Conservation (phyloP, 495 filamentous ascomycete genomes). For the Alectoria sarmentosa region DNA sequence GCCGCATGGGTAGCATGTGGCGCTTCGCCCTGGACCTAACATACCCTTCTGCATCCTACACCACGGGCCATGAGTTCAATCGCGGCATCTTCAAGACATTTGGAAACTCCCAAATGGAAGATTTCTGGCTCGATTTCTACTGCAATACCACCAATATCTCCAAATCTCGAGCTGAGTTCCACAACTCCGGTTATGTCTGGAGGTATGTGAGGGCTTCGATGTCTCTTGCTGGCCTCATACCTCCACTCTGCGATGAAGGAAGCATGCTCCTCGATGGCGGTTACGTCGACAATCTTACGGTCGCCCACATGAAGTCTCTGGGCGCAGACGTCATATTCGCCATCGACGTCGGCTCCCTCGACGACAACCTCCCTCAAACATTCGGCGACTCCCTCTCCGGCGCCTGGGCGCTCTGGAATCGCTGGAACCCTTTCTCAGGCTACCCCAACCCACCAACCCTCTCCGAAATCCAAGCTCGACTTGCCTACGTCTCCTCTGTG, state of each 20-base stretch:
- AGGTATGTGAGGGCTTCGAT: constrained; percentile 93
- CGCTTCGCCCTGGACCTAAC: constrained; percentile 92
- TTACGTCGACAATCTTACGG: constrained; percentile 95
- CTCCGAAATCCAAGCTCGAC: constrained; percentile 87
- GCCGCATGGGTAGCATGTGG: constrained; percentile 97
- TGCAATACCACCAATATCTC: constrained; percentile 98
- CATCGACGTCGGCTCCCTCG: constrained; percentile 84
- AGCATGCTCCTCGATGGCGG: constrained; percentile 94
- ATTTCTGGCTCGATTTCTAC: constrained; percentile 98
- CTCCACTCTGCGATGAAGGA: constrained; percentile 92
- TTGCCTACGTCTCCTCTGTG: constrained; percentile 89
- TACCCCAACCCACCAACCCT: constrained; percentile 88
- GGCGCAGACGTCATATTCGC: constrained; percentile 93
- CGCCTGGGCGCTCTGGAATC: constrained; percentile 85
- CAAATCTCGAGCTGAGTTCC: constrained; percentile 80
- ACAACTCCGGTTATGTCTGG: constrained; percentile 95
- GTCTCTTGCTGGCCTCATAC: constrained; percentile 87
- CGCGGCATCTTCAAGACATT: constrained; percentile 98
- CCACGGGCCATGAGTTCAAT: constrained; percentile 98
- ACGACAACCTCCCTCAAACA: constrained; percentile 81
- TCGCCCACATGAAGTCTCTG: constrained; percentile 92
- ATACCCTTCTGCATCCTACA: constrained; percentile 92
- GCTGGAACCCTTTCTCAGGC: constrained; percentile 91
- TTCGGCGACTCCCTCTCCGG: constrained; percentile 95
- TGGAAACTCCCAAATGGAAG: constrained; percentile 92